These are phyloP conservation scores for Paraphaeosphaeria minitans DNA, from an alignment of 2,329 filamentous ascomycete species.

Conservation along the genomic window DNA sequence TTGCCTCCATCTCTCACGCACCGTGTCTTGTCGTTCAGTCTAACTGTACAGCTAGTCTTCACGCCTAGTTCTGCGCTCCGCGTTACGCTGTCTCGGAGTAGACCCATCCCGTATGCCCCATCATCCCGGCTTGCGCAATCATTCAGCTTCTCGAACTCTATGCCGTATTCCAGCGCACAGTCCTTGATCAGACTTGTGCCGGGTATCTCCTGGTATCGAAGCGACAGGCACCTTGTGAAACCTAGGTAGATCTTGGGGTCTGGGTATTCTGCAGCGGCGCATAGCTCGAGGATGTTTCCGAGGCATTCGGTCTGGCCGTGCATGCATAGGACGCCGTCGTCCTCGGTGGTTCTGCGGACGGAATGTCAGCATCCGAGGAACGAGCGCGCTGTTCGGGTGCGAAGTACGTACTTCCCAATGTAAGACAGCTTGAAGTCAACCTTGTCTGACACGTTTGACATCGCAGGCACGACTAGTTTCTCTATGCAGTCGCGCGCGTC, in stretches of 20 bases:
- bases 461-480: slow-evolving; percentile 80
- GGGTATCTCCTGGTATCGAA: slow-evolving; percentile 78
- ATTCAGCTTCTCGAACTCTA: slow-evolving; percentile 82
- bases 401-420: slow-evolving; percentile 71
- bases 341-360: slow-evolving; percentile 61
- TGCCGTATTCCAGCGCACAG: slow-evolving; percentile 88
- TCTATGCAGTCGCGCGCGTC: slow-evolving; percentile 85
- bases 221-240: slow-evolving; percentile 88
- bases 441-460: slow-evolving; percentile 80
- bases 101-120: slow-evolving; percentile 69
- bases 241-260: slow-evolving; percentile 87
- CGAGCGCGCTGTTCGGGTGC: not conserved
- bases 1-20: slow-evolving; percentile 80
- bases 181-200: slow-evolving; percentile 77
- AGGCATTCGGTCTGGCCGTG: slow-evolving; percentile 91
- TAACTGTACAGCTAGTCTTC: slow-evolving; percentile 54
- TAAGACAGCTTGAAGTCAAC: slow-evolving; percentile 91
- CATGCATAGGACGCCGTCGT: slow-evolving; percentile 82
- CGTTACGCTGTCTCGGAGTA: slow-evolving; percentile 71
- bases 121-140: slow-evolving; percentile 79
- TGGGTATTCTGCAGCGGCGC: slow-evolving; percentile 80
- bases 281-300: slow-evolving; percentile 93
- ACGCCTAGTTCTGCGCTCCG: slow-evolving; percentile 60
- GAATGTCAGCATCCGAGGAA: not conserved
- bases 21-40: slow-evolving; percentile 78